These are phyloP conservation scores for Darksidea phi DNA, from an alignment of 495 filamentous ascomycete species.

Conservation along the genomic window DNA sequence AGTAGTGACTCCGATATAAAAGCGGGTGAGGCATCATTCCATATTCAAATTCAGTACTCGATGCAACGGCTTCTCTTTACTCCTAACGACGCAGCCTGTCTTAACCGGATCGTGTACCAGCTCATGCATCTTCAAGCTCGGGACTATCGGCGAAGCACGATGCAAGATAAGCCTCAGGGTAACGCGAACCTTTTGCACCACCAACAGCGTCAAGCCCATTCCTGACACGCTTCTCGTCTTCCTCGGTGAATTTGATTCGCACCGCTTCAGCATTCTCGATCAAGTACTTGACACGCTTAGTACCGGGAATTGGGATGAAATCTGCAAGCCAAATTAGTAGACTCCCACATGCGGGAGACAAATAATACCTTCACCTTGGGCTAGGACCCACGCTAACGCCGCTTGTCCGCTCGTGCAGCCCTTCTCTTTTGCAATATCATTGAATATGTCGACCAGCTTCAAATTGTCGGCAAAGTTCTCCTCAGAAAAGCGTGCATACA, in stretches of 20 bases:
- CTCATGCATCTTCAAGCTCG: too few relatives aligned
- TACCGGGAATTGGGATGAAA: slow-evolving; percentile 45
- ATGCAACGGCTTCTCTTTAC: too few relatives aligned
- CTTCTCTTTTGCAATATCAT: slow-evolving; percentile 50
- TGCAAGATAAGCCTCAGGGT: background rate
- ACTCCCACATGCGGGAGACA: slow-evolving; percentile 32
- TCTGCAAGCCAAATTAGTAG: background rate
- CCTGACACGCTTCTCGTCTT: slow-evolving; percentile 41
- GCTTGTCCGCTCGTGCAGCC: slow-evolving; percentile 51
- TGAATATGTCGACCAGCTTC: slow-evolving; percentile 51
- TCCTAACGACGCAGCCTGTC: too few relatives aligned
- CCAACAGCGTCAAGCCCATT: slow-evolving; percentile 3
- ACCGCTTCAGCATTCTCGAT: slow-evolving; percentile 42
- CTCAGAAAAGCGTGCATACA: slow-evolving; percentile 46
- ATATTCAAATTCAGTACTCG: too few relatives aligned
- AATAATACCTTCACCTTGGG: slow-evolving; percentile 50
- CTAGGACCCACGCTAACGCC: slow-evolving; percentile 57
- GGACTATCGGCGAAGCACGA: too few relatives aligned
- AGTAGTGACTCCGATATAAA: too few relatives aligned
- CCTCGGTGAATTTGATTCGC: slow-evolving; percentile 37
- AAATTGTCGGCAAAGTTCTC: slow-evolving; percentile 60
- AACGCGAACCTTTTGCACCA: background rate
- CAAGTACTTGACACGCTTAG: slow-evolving; percentile 37
- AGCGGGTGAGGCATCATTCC: too few relatives aligned
- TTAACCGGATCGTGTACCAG: too few relatives aligned